Conservation (phyloP, 192 early-diverging fungal species). For the Kickxella alabastrina region DNA sequence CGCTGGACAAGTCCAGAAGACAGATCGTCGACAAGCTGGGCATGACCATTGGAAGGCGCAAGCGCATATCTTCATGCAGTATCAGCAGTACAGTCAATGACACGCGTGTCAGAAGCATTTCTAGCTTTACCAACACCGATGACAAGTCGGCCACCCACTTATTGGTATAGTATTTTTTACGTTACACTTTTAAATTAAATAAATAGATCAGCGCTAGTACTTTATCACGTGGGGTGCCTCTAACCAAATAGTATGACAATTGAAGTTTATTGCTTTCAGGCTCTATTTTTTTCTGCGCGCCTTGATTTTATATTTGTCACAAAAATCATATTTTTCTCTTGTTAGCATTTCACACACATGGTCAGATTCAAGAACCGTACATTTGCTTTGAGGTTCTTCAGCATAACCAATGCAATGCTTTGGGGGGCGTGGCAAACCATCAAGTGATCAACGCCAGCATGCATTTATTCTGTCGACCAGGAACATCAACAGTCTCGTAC, state of each 20-base stretch:
- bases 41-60: too few species aligned
- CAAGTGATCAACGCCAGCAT: too few species aligned
- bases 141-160: too few species aligned
- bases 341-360: too few species aligned
- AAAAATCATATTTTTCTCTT: background rate
- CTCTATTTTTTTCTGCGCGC: background rate
- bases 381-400: conserved; percentile 41
- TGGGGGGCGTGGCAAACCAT: background rate
- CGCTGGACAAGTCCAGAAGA: conserved; percentile 9
- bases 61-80: too few species aligned
- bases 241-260: background rate
- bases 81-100: too few species aligned
- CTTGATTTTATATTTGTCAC: too few species aligned
- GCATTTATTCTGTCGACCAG: too few species aligned
- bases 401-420: background rate
- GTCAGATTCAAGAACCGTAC: conserved; percentile 49
- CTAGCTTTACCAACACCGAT: too few species aligned
- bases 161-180: background rate
- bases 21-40: background rate
- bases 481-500: conserved; percentile 16
- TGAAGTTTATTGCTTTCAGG: too few species aligned
- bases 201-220: background rate
- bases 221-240: background rate
- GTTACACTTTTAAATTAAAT: background rate
- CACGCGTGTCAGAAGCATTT: too few species aligned